phyloP scores from a whole-genome alignment of 2,329 filamentous ascomycete genomes.

The Aspergillus alliaceus region DNA sequence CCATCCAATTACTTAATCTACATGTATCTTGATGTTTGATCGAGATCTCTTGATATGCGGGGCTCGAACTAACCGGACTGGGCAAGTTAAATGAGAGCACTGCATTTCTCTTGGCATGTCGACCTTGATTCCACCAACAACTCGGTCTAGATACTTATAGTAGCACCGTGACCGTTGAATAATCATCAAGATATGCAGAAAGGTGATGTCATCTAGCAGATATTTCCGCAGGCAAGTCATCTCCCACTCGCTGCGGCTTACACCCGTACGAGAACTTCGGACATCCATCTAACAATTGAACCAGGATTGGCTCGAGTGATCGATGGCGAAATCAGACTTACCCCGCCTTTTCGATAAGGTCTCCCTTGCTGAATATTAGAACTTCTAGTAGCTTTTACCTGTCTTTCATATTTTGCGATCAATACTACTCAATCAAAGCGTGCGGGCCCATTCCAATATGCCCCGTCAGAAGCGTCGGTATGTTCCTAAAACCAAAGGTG shows the following conservation, averaged over 20 bases:
- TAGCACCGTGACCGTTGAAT: too few relatives aligned
- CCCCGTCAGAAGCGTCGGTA: not conserved
- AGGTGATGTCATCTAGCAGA: not conserved
- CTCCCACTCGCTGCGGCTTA: not conserved
- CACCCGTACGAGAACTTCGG: too few relatives aligned
- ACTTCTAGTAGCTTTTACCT: not conserved
- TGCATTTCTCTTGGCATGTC: too few relatives aligned
- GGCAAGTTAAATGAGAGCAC: not conserved
- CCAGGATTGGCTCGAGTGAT: not conserved
- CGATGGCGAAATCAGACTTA: not conserved
- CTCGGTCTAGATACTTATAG: too few relatives aligned
- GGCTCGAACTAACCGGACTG: not conserved
- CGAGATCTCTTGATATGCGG: not conserved
- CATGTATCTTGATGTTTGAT: too few relatives aligned
- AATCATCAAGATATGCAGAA: not conserved
- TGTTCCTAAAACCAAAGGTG: constrained; percentile 1
- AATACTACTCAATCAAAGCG: not conserved
- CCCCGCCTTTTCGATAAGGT: not conserved
- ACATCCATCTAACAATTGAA: not conserved
- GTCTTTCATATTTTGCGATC: not conserved
- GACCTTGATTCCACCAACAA: too few relatives aligned
- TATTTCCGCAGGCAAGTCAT: not conserved
- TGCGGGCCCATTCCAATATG: not conserved
- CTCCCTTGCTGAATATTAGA: not conserved
- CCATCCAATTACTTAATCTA: too few relatives aligned